Evolutionary conservation across 2,329 filamentous ascomycete genomes (phyloP), one percentile per base, ranked within the genome.

Genomic region (Clarireedia monteithiana): DNA sequence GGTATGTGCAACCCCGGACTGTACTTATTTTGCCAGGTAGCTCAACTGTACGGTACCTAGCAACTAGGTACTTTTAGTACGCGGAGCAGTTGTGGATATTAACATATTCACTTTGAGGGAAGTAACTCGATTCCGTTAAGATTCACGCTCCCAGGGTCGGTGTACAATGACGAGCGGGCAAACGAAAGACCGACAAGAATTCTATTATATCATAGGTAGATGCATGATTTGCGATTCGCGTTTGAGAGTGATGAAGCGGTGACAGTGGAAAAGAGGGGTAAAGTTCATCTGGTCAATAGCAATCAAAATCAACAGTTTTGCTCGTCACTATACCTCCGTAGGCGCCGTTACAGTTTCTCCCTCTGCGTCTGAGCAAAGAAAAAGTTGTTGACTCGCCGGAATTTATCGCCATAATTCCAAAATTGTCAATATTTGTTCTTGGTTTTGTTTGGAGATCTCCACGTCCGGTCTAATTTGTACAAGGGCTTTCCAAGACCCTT

Each of bases 381-480:
- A 27, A 30, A 39, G 40, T 52, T 49, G 34, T 49, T 54, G 36
- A 54, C 52, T 40, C 52, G 36, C 27, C 40, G n/a, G 14, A 20
- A 15, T 48, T 34, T 26, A 44, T 50, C 26, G 38, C 24, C 14
- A 50, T 44, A 14, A 40, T 42, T 50, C 36, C 46, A 49, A 34
- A 50, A 44, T 50, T 50, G 42, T 50, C 36, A 54, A 54, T 54
- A 54, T 54, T 53, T 44, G 30, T 48, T 38, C 51, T 49, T 49
- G 52, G 49, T 49, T 54, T 54, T 49, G 45, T 30, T 24, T 49
- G 26, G 45, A 42, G 38, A 50, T 50, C 34, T 54, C 52, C 52
- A 54, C 45, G 52, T 24, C 45, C 30, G 30, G 30, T 54, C 34
- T 54, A 45, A 54, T 20, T 42, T 42, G 46, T 24, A 30, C 52